Evolutionary conservation across 2,329 filamentous ascomycete species (phyloP).

Genomic region (Chaetomiaceae sp.): DNA sequence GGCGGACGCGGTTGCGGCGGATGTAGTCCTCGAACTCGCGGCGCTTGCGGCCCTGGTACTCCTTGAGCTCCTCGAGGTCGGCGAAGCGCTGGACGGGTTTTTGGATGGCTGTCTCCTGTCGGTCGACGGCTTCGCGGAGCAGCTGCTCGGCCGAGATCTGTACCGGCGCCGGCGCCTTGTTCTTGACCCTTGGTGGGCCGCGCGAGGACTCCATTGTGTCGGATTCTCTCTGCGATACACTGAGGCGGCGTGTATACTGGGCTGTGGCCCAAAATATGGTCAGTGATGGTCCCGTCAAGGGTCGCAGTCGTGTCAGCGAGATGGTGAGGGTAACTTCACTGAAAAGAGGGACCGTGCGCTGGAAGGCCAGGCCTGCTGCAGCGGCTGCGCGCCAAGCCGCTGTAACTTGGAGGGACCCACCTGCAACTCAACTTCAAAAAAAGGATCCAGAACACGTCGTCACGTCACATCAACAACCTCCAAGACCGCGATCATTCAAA

Average conservation of each 20-base stretch:
- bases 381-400: conserved; percentile 4
- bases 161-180: conserved; percentile 87
- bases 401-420: background rate
- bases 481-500: background rate
- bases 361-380: background rate
- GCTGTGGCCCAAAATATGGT: background rate
- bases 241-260: background rate
- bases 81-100: conserved; percentile 92
- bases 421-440: background rate
- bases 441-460: conserved; percentile 1
- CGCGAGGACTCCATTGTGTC: conserved; percentile 78
- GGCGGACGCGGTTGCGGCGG: conserved; percentile 85
- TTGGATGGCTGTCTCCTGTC: conserved; percentile 83
- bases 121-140: conserved; percentile 92
- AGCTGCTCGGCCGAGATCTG: conserved; percentile 97
- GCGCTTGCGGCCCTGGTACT: conserved; percentile 91
- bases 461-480: background rate
- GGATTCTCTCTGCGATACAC: background rate
- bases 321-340: too few relatives aligned
- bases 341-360: background rate
- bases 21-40: conserved; percentile 99
- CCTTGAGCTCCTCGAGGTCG: conserved; percentile 95
- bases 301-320: too few relatives aligned
- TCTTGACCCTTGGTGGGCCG: conserved; percentile 94
- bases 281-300: too few relatives aligned